A percentile compares a stretch with the other conserved stretches of the same genome.
These are phyloP conservation scores for Picea sitchensis DNA, from an alignment of 75 land plant genomes.

Conservation along the genomic window DNA sequence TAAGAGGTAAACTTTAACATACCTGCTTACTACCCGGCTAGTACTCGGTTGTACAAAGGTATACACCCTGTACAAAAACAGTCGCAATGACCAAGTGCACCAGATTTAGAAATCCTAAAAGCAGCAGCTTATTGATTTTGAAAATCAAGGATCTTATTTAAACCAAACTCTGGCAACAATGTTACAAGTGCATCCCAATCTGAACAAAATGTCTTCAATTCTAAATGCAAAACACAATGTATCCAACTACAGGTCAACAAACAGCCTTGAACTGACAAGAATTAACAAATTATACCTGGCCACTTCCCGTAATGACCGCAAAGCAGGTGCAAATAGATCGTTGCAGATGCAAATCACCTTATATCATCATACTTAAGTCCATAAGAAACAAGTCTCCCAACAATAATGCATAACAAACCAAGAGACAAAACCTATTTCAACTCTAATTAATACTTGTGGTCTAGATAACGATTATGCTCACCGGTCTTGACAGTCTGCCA, in stretches of 20 bases:
- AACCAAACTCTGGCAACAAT: neutral
- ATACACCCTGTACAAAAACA: slow-evolving; percentile 65
- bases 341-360: slow-evolving; percentile 99
- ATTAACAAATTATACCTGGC: slow-evolving; percentile 63
- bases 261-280: neutral
- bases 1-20: neutral
- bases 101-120: neutral
- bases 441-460: neutral
- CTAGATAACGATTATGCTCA: slow-evolving; percentile 26
- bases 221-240: neutral
- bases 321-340: slow-evolving; percentile 93
- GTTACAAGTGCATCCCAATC: neutral
- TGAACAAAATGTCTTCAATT: neutral
- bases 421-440: slow-evolving; percentile 9
- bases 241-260: slow-evolving; percentile 8
- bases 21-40: slow-evolving; percentile 92
- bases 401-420: slow-evolving; percentile 13
- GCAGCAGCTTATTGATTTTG: neutral
- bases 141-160: neutral
- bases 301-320: slow-evolving; percentile 82
- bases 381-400: neutral
- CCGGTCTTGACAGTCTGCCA: slow-evolving; percentile 62
- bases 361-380: neutral
- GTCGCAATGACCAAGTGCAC: neutral
- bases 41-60: slow-evolving; percentile 79